Evolutionary conservation across 805 yeast species (phyloP).

Genomic region (Teunomyces pallodes): DNA sequence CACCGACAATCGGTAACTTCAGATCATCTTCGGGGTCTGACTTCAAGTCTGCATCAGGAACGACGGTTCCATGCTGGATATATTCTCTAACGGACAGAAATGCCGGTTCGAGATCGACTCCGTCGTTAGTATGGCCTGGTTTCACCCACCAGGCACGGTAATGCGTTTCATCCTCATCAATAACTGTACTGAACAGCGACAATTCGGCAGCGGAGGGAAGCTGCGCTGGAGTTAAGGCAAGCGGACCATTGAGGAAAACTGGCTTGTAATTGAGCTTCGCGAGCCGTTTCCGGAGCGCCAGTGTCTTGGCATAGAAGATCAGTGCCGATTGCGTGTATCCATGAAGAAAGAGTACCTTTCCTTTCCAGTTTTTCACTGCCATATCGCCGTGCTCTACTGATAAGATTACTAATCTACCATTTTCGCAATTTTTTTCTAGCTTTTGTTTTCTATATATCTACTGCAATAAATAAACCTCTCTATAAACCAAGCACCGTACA

Average conservation of each 20-base stretch:
- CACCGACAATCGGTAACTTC: constrained; percentile 71
- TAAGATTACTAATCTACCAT: neutral
- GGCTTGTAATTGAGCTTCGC: constrained; percentile 65
- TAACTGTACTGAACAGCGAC: constrained; percentile 44
- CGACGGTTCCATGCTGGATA: constrained; percentile 54
- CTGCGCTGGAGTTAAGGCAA: constrained; percentile 61
- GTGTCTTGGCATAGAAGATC: constrained; percentile 81
- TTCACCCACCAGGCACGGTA: constrained; percentile 79
- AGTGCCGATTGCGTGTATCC: constrained; percentile 87
- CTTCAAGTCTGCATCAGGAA: constrained; percentile 25
- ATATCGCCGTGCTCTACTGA: neutral
- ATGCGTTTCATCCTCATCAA: constrained; percentile 33
- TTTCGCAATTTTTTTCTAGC: neutral
- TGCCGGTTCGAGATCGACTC: constrained; percentile 48
- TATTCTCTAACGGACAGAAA: constrained; percentile 47
- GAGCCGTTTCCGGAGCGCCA: constrained; percentile 80
- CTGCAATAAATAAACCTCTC: neutral
- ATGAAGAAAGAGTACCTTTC: constrained; percentile 78
- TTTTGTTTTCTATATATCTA: neutral
- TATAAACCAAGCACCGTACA: too few species aligned
- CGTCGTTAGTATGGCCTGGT: constrained; percentile 40
- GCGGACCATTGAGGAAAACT: constrained; percentile 79
- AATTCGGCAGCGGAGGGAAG: constrained; percentile 67
- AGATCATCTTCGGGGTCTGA: constrained; percentile 18
- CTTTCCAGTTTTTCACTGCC: constrained; percentile 19